Evolutionary conservation across 495 filamentous ascomycete species (phyloP), one percentile per base, ranked within the genome.

Genomic region (Aspergillus baeticus): DNA sequence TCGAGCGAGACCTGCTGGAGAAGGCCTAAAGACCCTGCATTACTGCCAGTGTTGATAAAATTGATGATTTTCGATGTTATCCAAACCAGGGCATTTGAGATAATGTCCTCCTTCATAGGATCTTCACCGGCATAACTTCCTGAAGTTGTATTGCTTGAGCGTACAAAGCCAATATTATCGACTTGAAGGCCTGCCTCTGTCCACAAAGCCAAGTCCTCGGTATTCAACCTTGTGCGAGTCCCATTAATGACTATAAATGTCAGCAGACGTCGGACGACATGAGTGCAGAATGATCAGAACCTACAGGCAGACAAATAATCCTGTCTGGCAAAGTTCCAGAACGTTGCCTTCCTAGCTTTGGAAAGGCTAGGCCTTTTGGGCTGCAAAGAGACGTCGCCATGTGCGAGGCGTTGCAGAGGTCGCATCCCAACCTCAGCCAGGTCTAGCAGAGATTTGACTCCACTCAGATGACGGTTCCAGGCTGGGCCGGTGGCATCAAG

Each of bases 321-420:
- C 62, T 86, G 84, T 35, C 83, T 72, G 17, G 83, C 84, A 64
- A 85, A 84, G 58, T 85, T 85, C 84, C 84, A 86, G 62, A 86
- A 86, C 1, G 79, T 83, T 6, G 83, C 84, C 61, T 66, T 77
- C 4, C 83, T 73, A 5, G 82, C 81, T 62, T 79, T 81, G 1
- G 80, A 83, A 1, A 80, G 71, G 15, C 73, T 67, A 4, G 67
- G 58, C 38, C 63, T 71, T 51, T 71, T 75, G 23, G 57, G 55
- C 13, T 66, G 68, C 42, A 70, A 62, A 14, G 66, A 50, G 46
- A 58, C 57, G 4, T 68, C 64, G 11, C 67, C 68, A n/a, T 72
- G 75, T 29, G 76, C 69, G 1, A 71, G 67, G 6, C 69, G 69
- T 51, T 75, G 71, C 6, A 82, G 65, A 5, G 81, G 82, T 73